Evolutionary conservation across 164 flowering plant genomes (phyloP).

Genomic region (Stephania yunnanensis): DNA sequence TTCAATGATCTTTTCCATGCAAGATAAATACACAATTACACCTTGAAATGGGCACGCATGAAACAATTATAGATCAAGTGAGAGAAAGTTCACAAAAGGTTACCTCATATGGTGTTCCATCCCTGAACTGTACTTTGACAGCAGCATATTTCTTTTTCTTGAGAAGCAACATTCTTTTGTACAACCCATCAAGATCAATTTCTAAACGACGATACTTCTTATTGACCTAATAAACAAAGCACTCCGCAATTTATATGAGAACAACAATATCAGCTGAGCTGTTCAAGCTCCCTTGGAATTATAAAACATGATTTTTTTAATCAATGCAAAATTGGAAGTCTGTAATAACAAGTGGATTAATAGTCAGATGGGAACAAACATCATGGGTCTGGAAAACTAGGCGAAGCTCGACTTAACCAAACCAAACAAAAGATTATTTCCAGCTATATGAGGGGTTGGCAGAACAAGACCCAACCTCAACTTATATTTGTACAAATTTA

Average conservation of each 20-base stretch:
- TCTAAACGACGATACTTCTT: conserved; percentile 83
- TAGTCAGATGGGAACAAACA: neutral
- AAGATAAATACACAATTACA: conserved; percentile 10
- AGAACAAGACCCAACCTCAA: neutral
- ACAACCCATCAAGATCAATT: conserved; percentile 96
- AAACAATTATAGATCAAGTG: conserved; percentile 6
- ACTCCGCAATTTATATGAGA: neutral
- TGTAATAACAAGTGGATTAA: neutral
- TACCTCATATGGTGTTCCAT: conserved; percentile 77
- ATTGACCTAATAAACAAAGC: conserved; percentile 54
- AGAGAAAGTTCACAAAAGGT: conserved; percentile 2
- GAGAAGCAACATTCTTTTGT: conserved; percentile 95
- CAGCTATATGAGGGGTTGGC: neutral
- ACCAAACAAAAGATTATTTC: no score
- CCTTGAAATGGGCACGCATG: neutral
- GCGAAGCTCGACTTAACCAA: neutral
- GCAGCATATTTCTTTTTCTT: conserved; percentile 99
- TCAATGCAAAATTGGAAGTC: neutral
- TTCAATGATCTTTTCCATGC: conserved; percentile 60
- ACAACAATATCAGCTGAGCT: neutral
- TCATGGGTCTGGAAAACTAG: neutral
- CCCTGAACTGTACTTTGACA: conserved; percentile 75
- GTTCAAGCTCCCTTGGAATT: neutral
- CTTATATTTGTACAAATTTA: neutral
- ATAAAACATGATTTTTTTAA: neutral